These are phyloP conservation scores for Gelatoporia subvermispora DNA, from an alignment of 768 basidiomycete genomes.

Conservation along the genomic window DNA sequence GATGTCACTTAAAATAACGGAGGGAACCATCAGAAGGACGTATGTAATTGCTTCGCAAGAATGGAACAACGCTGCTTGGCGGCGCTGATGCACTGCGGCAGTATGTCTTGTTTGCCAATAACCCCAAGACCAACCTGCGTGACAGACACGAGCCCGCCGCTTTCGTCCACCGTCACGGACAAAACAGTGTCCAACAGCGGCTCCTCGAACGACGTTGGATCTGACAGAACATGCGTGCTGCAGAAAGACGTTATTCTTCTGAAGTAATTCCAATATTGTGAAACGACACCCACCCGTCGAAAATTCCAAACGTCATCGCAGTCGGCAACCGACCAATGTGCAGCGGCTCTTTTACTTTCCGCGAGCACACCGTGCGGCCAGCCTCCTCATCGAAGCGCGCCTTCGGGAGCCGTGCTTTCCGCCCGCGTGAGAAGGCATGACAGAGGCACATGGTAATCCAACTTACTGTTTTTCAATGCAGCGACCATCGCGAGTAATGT, in stretches of 20 bases:
- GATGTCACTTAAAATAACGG: background rate
- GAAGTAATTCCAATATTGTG: background rate
- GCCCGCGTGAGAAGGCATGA: background rate
- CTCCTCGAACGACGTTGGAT: slow-evolving; percentile 90
- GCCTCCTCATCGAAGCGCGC: slow-evolving; percentile 69
- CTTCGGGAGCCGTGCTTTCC: slow-evolving; percentile 62
- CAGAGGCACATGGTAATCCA: background rate
- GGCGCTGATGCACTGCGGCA: slow-evolving; percentile 35
- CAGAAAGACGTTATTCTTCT: background rate
- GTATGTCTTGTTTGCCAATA: slow-evolving; percentile 28
- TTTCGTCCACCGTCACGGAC: slow-evolving; percentile 54
- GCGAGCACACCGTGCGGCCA: slow-evolving; percentile 57
- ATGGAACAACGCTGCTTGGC: slow-evolving; percentile 24
- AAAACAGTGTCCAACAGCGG: slow-evolving; percentile 73
- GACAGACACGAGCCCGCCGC: slow-evolving; percentile 43
- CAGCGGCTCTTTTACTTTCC: slow-evolving; percentile 41
- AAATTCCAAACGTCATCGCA: slow-evolving; percentile 72
- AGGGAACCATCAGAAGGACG: background rate
- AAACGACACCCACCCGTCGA: slow-evolving; percentile 56
- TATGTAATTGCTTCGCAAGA: background rate
- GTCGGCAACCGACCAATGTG: slow-evolving; percentile 42
- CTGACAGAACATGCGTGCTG: slow-evolving; percentile 66
- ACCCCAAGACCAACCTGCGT: slow-evolving; percentile 49
- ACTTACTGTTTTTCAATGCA: slow-evolving; percentile 80
- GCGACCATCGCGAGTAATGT: slow-evolving; percentile 82